phyloP scores from a whole-genome alignment of 2,329 filamentous ascomycete species.

The Aureobasidium sp. region DNA sequence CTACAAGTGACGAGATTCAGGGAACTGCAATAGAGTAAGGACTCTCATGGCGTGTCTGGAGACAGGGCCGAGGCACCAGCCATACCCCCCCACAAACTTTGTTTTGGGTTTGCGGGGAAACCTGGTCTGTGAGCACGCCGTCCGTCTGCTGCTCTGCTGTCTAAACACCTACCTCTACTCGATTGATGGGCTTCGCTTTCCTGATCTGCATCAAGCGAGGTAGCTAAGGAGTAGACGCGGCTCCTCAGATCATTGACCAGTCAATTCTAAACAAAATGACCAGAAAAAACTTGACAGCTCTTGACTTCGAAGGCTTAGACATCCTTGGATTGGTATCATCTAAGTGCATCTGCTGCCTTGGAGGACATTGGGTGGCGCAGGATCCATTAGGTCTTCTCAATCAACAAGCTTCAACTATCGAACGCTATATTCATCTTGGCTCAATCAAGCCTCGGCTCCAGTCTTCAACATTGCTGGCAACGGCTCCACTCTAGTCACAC shows the following conservation, averaged over 20 bases:
- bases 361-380: background rate
- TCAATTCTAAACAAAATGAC: accelerated
- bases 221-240: background rate
- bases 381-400: background rate
- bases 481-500: background rate
- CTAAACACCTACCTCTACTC: background rate
- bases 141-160: background rate
- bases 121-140: background rate
- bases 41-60: background rate
- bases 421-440: background rate
- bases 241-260: background rate
- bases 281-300: background rate
- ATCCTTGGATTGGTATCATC: background rate
- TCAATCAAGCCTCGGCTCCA: background rate
- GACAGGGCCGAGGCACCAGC: background rate
- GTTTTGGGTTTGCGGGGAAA: background rate
- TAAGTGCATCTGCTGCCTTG: background rate
- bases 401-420: background rate
- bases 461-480: background rate
- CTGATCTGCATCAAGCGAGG: background rate
- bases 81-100: background rate
- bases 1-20: too few relatives aligned
- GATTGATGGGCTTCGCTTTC: too few relatives aligned
- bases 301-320: too few relatives aligned
- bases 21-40: too few relatives aligned